Base-by-base conservation (phyloP, 371 early-diverging fungal species). In the Spraguea lophii region DNA sequence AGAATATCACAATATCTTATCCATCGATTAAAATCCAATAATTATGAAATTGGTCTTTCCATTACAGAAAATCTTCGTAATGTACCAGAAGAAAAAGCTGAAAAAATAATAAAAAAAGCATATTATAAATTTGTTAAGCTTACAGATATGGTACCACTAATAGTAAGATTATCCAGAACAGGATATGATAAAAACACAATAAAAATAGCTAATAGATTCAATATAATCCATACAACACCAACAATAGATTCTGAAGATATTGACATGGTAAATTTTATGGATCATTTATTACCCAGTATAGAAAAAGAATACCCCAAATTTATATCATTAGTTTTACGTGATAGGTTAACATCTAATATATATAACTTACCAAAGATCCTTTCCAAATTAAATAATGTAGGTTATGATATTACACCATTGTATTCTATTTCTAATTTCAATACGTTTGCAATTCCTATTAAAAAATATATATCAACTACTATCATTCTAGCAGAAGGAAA, bases 231-330 rank as follows among this genome's bases (percentile, higher is more conserved):
- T 16, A 42, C 27, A 16, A 25, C 1, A 15, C 46, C 46, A 17
- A 45, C 9, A 19, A 7, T 53, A 25, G 53, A 53, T 35, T 26
- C 27, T 27, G 46, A 53, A 45, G 53, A 53, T 45, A 35, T 44
- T 17, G 45, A 53, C 17, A 53, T 34, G 13, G 2, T 37, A 15
- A 34, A 53, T 36, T 20, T 45, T 16, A 32, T 16, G 7, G 20
- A 22, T 17, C 35, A 32, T 26, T 1, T 53, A 2, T 0, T 4
- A 27, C 27, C 2, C 16, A 9, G 12, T 24, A 12, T 53, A n/a
- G 1, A 7, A 13, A 16, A 25, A 37, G 3, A 3, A 22, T 6
- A 42, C 21, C 16, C 10, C n/a, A n/a, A n/a, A n/a, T n/a, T n/a
- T n/a, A n/a, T n/a, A n/a, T n/a, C n/a, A n/a, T n/a, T n/a, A n/a